Evolutionary conservation across 495 filamentous ascomycete genomes (phyloP).

Genomic region (Copromyces sp.): DNA sequence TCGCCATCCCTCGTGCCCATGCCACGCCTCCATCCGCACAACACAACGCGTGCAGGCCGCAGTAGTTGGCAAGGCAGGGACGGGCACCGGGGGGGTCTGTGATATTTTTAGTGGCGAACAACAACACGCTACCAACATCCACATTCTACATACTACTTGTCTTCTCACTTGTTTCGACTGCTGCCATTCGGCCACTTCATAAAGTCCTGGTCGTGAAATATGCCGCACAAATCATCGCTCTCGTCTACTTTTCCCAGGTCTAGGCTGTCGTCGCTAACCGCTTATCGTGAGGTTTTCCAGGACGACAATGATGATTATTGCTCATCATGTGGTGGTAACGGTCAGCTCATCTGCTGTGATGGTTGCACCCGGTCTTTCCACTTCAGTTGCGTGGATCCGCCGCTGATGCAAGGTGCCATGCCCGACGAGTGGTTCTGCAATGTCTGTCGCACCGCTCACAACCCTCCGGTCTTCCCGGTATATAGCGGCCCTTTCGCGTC

Average conservation of each 20-base stretch:
- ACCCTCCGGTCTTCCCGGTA: constrained; percentile 25
- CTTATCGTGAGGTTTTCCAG: constrained; percentile 20
- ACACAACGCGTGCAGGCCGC: constrained; percentile 5
- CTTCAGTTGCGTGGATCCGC: constrained; percentile 73
- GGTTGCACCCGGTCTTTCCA: constrained; percentile 81
- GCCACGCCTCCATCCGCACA: neutral
- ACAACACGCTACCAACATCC: neutral
- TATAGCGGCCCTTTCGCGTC: constrained; percentile 44
- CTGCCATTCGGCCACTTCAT: constrained; percentile 9
- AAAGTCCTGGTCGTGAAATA: constrained; percentile 13
- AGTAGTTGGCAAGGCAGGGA: constrained; percentile 2
- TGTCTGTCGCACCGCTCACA: constrained; percentile 43
- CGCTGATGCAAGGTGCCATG: constrained; percentile 53
- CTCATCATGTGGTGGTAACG: constrained; percentile 66
- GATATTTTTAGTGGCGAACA: constrained; percentile 15
- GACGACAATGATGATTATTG: constrained; percentile 87
- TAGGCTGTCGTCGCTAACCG: neutral
- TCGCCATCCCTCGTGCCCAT: neutral
- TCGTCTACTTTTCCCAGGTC: constrained; percentile 5
- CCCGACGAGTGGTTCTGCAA: constrained; percentile 80
- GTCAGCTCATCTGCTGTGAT: constrained; percentile 87
- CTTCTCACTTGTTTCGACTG: constrained; percentile 12
- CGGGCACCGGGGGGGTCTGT: constrained; percentile 5
- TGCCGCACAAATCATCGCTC: constrained; percentile 20
- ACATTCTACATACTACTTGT: constrained; percentile 4